These are phyloP conservation scores for Backusella morwellensis DNA, from an alignment of 192 early-diverging fungal species.

Conservation along the genomic window DNA sequence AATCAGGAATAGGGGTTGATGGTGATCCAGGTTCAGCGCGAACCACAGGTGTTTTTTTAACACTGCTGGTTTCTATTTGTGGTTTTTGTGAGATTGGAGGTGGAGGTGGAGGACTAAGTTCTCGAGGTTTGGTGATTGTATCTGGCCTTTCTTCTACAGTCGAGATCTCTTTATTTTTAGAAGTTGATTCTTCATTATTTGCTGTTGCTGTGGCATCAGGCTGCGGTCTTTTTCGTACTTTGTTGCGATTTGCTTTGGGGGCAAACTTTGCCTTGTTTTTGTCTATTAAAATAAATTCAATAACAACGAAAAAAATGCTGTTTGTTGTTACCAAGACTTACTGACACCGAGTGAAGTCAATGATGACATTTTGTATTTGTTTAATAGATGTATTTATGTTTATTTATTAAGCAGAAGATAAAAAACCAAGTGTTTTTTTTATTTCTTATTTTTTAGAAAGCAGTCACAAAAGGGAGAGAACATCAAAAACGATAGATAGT, in stretches of 20 bases:
- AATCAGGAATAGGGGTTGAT: not conserved
- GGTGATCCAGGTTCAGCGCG: not conserved
- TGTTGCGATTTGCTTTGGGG: not conserved
- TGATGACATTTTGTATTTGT: constrained; percentile 1
- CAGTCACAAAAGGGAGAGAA: not conserved
- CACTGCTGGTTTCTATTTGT: not conserved
- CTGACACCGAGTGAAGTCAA: constrained; percentile 10
- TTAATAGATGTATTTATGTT: not conserved
- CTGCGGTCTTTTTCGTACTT: not conserved
- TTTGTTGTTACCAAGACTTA: not conserved
- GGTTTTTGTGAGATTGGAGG: not conserved
- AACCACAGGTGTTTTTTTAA: not conserved
- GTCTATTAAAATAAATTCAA: not conserved
- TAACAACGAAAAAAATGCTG: not conserved
- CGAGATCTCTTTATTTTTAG: not conserved
- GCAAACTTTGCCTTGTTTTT: constrained; percentile 9
- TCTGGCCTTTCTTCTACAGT: not conserved
- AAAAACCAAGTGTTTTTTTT: not conserved
- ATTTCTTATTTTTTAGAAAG: not conserved
- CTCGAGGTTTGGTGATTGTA: not conserved
- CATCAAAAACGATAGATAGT: not conserved
- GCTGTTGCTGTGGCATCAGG: not conserved
- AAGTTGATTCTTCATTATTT: not conserved
- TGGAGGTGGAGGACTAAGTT: not conserved
- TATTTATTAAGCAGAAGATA: not conserved